These are phyloP conservation scores for Blastocystis sp. DNA, from an alignment of 352 stramenopile species.

Conservation along the genomic window DNA sequence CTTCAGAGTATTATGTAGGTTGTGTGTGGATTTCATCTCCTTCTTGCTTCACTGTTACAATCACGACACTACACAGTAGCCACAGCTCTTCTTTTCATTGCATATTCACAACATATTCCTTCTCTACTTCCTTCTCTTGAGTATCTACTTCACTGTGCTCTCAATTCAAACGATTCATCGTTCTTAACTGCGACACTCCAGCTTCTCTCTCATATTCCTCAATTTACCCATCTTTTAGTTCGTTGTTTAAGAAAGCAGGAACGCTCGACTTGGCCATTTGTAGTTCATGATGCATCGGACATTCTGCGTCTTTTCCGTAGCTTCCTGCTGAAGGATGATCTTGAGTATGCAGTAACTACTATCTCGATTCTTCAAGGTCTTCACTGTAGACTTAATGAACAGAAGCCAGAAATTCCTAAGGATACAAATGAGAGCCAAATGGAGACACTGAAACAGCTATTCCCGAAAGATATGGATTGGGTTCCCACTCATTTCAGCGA, in stretches of 20 bases:
- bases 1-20: neutral
- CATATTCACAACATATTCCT: neutral
- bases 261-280: conserved; percentile 45
- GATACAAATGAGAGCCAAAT: neutral
- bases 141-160: conserved; percentile 41
- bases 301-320: neutral
- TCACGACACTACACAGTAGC: neutral
- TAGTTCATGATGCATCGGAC: neutral
- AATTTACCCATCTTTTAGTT: conserved; percentile 35
- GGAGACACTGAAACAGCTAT: neutral
- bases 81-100: neutral
- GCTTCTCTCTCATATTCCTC: conserved; percentile 20
- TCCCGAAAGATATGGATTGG: neutral
- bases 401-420: neutral
- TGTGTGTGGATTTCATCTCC: conserved; percentile 14
- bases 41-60: neutral
- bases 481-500: neutral
- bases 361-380: conserved; percentile 49
- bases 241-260: conserved; percentile 57
- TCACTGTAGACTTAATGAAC: neutral
- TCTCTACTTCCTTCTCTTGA: neutral
- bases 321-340: conserved; percentile 35
- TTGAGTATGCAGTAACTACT: conserved; percentile 52
- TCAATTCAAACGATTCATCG: conserved; percentile 16
- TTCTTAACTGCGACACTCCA: conserved; percentile 46